Percentiles rank a stretch among this genome's conserved stretches.
phyloP scores from a whole-genome alignment of 495 filamentous ascomycete species.

The Neurospora tetrasperma region DNA sequence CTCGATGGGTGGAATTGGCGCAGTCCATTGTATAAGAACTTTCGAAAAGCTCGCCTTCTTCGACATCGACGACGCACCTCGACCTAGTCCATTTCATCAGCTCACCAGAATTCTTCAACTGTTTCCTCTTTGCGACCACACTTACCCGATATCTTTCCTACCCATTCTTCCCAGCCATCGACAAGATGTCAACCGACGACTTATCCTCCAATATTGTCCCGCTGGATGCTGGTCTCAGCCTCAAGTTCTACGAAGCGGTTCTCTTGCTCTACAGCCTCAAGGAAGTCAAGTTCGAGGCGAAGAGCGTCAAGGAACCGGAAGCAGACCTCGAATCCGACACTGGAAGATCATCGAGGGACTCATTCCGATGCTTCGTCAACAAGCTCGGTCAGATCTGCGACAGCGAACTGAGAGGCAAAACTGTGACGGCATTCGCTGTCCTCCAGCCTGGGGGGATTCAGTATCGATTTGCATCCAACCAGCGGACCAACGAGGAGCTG shows the following conservation, averaged over 20 bases:
- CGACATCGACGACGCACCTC: neutral
- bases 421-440: constrained; percentile 13
- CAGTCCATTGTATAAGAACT: neutral
- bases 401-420: constrained; percentile 6
- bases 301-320: neutral
- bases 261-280: constrained; percentile 9
- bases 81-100: neutral
- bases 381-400: constrained; percentile 21
- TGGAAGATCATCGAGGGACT: constrained; percentile 3
- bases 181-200: neutral
- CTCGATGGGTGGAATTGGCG: neutral
- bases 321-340: constrained; percentile 7
- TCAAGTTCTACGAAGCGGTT: constrained; percentile 16
- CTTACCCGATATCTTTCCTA: neutral
- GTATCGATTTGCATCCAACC: constrained; percentile 19
- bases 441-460: constrained; percentile 12
- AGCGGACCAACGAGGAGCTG: neutral
- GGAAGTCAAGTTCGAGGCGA: neutral
- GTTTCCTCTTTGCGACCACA: neutral
- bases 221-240: constrained; percentile 3
- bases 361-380: constrained; percentile 17
- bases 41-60: neutral
- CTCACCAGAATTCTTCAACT: neutral
- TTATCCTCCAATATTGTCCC: neutral
- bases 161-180: neutral